Evolutionary conservation across 1,139 yeast genomes (phyloP), one percentile per base, ranked within the genome.

Genomic region (Blastobotrys niveus): DNA sequence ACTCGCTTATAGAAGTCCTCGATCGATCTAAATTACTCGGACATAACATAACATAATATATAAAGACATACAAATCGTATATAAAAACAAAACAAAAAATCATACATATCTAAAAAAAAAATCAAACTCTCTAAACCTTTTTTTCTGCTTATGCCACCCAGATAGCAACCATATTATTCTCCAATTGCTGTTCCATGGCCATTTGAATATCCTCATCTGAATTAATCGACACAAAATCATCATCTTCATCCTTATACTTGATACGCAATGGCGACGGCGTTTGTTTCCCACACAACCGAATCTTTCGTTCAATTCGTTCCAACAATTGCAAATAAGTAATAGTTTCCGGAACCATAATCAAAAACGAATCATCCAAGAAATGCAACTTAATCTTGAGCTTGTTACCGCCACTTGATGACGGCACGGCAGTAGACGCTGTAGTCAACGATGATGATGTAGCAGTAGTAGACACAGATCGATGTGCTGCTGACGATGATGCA

Each of bases 181-280:
- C 51, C 31, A 47, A 12, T 20, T 38, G 38, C 10, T 34, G 46
- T 36, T 68, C 73, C 38, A 68, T 48, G 12, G 74, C 74, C 65
- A 69, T 65, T 42, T 56, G 63, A 40, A 70, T 60, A 62, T 91
- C 89, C 47, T 89, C 97, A 52, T 83, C 85, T 34, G 89, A 79
- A 57, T 81, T 87, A 67, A 91, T 79, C 43, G 85, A 80, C 40
- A 91, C 95, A 62, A 79, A 83, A 62, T 91, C 98, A 17, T 94
- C 96, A 62, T 91, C 98, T 64, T 91, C 98, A 65, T 91, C 98
- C 61, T 80, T 81, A 60, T 88, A 91, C 62, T 82, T 82, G 51
- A 91, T 72, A 57, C 81, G 76, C 34, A 74, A 60, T 31, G 67
- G 72, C 39, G 64, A 61, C 9, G 64, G 61, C 6, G 58, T 53